Percentiles rank a stretch among this genome's conserved stretches.
Evolutionary conservation across 345 rosid species (phyloP).

Genomic region (Syzygium aromaticum): DNA sequence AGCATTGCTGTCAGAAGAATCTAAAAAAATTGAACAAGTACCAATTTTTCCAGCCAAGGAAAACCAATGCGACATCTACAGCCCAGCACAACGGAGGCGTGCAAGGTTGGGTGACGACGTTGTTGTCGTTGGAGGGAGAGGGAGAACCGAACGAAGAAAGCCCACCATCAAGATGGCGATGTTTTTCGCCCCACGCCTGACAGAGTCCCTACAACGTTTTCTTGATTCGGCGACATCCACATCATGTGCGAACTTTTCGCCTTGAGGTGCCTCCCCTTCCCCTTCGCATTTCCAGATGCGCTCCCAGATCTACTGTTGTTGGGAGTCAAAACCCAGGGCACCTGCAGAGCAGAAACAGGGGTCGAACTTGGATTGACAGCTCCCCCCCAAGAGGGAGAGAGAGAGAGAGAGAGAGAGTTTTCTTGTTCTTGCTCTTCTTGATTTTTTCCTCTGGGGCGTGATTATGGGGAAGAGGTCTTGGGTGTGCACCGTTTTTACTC

Average conservation of each 20-base stretch:
- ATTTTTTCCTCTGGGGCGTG: neutral
- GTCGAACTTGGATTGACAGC: neutral
- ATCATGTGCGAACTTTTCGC: neutral
- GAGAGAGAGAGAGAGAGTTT: too few species aligned
- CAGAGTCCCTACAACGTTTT: neutral
- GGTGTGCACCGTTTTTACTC: slow-evolving; percentile 47
- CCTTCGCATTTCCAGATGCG: neutral
- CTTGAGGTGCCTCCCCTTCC: neutral
- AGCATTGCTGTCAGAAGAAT: neutral
- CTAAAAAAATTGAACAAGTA: neutral
- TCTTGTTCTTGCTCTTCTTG: neutral
- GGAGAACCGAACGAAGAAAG: too few species aligned
- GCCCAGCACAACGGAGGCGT: neutral
- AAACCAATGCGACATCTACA: neutral
- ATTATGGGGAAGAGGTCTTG: slow-evolving; percentile 49
- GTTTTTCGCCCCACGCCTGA: neutral
- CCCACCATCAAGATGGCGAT: neutral
- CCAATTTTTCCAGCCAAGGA: neutral
- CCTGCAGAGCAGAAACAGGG: neutral
- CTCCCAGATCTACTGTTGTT: neutral
- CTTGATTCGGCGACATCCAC: neutral
- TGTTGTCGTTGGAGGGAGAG: neutral
- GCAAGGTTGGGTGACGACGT: neutral
- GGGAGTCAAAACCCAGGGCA: neutral
- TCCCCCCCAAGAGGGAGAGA: neutral